Evolutionary conservation across 176 grass and related monocot genomes (phyloP), one percentile per base, ranked within the genome.

Genomic region (Phoenix dactylifera): DNA sequence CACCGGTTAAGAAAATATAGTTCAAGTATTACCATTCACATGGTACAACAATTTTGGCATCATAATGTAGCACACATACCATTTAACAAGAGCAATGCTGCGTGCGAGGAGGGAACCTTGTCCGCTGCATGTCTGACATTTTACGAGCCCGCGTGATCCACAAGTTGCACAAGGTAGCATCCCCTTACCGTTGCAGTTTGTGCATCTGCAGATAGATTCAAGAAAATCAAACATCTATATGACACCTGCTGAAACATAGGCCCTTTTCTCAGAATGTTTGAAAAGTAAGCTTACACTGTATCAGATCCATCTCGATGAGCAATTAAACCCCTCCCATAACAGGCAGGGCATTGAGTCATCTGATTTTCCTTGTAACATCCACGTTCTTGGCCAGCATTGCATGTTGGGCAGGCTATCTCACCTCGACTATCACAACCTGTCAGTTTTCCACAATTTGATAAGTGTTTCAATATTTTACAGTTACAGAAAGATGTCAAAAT

Each of bases 261-360:
- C 19, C 5, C 35, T 14, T 57, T 19, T 5, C 69, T 54, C 49
- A 28, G 49, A 74, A 30, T 24, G 22, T 22, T 39, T 10, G 76
- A 65, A 16, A 16, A 16, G n/a, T 26, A 7, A 68, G 77, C 78
- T 79, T 64, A 91, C 92, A 88, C 60, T 65, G 81, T 52, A 85
- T 97, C 92, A 59, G 92, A 97, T 75, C 84, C 92, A 83, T 97
- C 92, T 67, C 77, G 64, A 77, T 85, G 81, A 78, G 92, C 84
- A 1, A 83, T 83, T 66, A 91, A 67, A 67, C 92, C 87, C 72
- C 84, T 75, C 25, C 92, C 87, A 62, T 88, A 60, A 74, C 92
- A 97, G 63, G 65, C 50, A 80, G 81, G 24, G 56, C 92, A 97
- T 16, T 65, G 49, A 15, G 32, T 78, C 81, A 82, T 88, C 76